These are phyloP conservation scores for Candida sp. DNA, from an alignment of 1,139 yeast species.

Conservation along the genomic window DNA sequence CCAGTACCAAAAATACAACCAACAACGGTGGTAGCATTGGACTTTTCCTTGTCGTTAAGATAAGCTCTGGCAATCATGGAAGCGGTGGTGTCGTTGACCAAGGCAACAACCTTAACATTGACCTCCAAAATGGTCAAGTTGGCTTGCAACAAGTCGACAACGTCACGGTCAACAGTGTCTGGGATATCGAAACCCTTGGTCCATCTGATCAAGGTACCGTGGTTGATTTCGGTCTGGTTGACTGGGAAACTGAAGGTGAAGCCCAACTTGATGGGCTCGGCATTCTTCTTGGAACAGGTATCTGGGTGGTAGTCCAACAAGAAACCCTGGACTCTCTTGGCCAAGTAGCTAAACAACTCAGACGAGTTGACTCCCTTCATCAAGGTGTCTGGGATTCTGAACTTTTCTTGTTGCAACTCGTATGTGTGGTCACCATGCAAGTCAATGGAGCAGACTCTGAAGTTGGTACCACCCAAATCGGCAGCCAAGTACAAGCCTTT, in stretches of 20 bases:
- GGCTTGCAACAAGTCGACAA: slow-evolving; percentile 71
- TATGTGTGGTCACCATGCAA: slow-evolving; percentile 84
- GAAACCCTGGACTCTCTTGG: slow-evolving; percentile 68
- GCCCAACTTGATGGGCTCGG: slow-evolving; percentile 64
- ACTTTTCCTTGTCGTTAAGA: slow-evolving; percentile 57
- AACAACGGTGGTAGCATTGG: slow-evolving; percentile 72
- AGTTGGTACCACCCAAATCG: slow-evolving; percentile 88
- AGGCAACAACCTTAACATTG: slow-evolving; percentile 81
- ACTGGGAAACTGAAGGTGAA: slow-evolving; percentile 95
- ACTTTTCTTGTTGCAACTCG: slow-evolving; percentile 71
- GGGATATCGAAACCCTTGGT: slow-evolving; percentile 90
- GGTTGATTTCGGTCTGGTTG: slow-evolving; percentile 75
- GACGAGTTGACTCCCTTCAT: slow-evolving; percentile 59
- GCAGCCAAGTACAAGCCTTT: slow-evolving; percentile 80
- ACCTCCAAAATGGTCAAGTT: slow-evolving; percentile 61
- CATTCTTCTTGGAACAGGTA: slow-evolving; percentile 14
- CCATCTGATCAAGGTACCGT: slow-evolving; percentile 90
- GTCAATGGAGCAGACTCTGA: slow-evolving; percentile 85
- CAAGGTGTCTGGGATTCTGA: slow-evolving; percentile 72
- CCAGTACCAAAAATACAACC: slow-evolving; percentile 98
- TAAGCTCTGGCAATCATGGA: slow-evolving; percentile 89
- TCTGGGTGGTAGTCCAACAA: slow-evolving; percentile 66
- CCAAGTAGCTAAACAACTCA: slow-evolving; percentile 73
- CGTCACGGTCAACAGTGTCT: slow-evolving; percentile 85
- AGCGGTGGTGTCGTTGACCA: slow-evolving; percentile 96